Evolutionary conservation across 805 yeast genomes (phyloP).

Genomic region (Ogataea trehalophila): DNA sequence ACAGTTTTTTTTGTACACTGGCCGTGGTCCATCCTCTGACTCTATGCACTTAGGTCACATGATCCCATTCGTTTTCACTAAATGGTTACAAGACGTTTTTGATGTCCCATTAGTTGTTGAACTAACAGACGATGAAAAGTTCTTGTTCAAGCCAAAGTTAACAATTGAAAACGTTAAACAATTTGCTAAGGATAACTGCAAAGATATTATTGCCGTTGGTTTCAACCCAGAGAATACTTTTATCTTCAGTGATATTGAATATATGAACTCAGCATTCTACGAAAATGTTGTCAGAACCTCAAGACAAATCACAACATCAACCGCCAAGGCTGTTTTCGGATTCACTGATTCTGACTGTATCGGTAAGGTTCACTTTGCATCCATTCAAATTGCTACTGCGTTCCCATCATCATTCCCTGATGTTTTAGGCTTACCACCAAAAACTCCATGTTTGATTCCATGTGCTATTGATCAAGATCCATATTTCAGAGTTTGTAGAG

Average conservation of each 20-base stretch:
- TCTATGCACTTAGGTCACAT: slow-evolving; percentile 96
- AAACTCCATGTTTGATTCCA: slow-evolving; percentile 95
- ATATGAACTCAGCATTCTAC: slow-evolving; percentile 91
- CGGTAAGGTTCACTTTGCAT: slow-evolving; percentile 92
- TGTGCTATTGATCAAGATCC: slow-evolving; percentile 99
- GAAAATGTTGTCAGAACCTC: slow-evolving; percentile 91
- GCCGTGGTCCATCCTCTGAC: slow-evolving; percentile 94
- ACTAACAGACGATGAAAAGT: slow-evolving; percentile 95
- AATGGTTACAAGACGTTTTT: slow-evolving; percentile 97
- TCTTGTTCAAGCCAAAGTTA: slow-evolving; percentile 85
- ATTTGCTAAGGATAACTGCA: slow-evolving; percentile 79
- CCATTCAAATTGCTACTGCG: slow-evolving; percentile 93
- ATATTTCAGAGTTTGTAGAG: slow-evolving; percentile 94
- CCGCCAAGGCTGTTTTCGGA: slow-evolving; percentile 96
- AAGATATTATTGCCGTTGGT: slow-evolving; percentile 91
- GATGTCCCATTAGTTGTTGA: slow-evolving; percentile 94
- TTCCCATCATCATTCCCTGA: slow-evolving; percentile 96
- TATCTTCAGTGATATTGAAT: slow-evolving; percentile 86
- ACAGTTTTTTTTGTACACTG: slow-evolving; percentile 93
- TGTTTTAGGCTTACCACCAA: slow-evolving; percentile 76
- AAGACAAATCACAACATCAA: slow-evolving; percentile 93
- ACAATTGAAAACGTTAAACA: slow-evolving; percentile 83
- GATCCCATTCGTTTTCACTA: slow-evolving; percentile 92
- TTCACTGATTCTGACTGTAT: slow-evolving; percentile 92
- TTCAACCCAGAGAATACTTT: slow-evolving; percentile 93